These are phyloP conservation scores for Sextonia rubra DNA, from an alignment of 164 flowering plant species.

Conservation along the genomic window DNA sequence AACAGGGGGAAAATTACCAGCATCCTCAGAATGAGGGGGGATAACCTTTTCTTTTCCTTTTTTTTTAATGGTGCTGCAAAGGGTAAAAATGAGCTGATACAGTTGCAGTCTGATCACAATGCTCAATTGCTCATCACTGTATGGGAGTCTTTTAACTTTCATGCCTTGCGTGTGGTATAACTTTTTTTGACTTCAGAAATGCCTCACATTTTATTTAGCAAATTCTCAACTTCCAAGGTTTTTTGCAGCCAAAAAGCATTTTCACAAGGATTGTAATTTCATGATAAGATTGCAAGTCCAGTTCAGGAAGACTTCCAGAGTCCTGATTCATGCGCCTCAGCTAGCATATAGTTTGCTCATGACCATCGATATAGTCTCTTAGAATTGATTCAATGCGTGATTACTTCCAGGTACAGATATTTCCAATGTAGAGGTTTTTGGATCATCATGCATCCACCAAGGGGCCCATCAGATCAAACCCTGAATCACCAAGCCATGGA, in stretches of 20 bases:
- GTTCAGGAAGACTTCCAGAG: neutral
- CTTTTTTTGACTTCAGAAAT: neutral
- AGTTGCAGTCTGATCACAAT: too few relatives aligned
- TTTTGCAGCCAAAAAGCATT: neutral
- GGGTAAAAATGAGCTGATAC: too few relatives aligned
- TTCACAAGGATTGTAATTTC: neutral
- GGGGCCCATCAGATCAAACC: neutral
- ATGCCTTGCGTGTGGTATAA: neutral
- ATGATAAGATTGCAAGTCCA: neutral
- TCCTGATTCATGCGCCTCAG: neutral
- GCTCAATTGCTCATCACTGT: too few relatives aligned
- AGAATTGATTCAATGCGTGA: too few relatives aligned
- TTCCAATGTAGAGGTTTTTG: neutral
- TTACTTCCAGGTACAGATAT: too few relatives aligned
- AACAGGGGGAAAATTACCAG: too few relatives aligned
- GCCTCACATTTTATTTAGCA: neutral
- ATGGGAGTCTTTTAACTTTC: neutral
- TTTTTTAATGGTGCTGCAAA: too few relatives aligned
- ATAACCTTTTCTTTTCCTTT: too few relatives aligned
- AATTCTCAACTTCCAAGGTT: neutral
- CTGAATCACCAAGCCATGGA: neutral
- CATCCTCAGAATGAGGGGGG: too few relatives aligned
- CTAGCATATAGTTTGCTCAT: neutral
- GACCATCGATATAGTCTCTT: neutral
- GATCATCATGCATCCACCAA: neutral